phyloP scores from a whole-genome alignment of 176 grass and related monocot species.

The Phoenix roebelenii region DNA sequence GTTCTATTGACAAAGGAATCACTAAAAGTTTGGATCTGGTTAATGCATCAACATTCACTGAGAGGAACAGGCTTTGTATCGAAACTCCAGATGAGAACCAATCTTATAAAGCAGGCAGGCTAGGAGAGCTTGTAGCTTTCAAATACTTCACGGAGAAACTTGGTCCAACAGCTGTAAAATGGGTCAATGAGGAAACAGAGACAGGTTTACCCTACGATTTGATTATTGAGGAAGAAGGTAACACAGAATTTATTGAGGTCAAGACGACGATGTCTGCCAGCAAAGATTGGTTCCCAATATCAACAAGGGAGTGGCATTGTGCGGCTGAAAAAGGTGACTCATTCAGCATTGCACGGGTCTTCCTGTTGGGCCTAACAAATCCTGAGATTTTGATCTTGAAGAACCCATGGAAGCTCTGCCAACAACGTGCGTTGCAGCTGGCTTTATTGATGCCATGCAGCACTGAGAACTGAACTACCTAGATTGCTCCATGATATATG shows the following conservation, averaged over 20 bases:
- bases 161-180: constrained; percentile 47
- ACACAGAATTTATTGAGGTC: constrained; percentile 71
- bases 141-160: constrained; percentile 46
- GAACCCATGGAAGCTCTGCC: constrained; percentile 53
- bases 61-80: constrained; percentile 12
- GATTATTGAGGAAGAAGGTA: constrained; percentile 31
- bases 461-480: too few relatives aligned
- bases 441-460: constrained; percentile 42
- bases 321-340: constrained; percentile 48
- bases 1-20: too few relatives aligned
- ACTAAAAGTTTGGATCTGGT: constrained; percentile 6
- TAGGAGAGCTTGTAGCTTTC: constrained; percentile 57
- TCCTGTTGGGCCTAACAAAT: constrained; percentile 33
- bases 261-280: constrained; percentile 61
- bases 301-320: constrained; percentile 77
- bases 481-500: too few relatives aligned
- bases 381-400: constrained; percentile 45
- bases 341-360: constrained; percentile 62
- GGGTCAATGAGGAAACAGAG: constrained; percentile 70
- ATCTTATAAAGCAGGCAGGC: constrained; percentile 35
- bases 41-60: constrained; percentile 7
- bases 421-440: constrained; percentile 42
- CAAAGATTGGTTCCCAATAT: constrained; percentile 77
- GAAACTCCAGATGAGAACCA: constrained; percentile 28
- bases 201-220: constrained; percentile 75